Evolutionary conservation across 2,329 filamentous ascomycete species (phyloP).

Genomic region (Ophiostoma quercus): DNA sequence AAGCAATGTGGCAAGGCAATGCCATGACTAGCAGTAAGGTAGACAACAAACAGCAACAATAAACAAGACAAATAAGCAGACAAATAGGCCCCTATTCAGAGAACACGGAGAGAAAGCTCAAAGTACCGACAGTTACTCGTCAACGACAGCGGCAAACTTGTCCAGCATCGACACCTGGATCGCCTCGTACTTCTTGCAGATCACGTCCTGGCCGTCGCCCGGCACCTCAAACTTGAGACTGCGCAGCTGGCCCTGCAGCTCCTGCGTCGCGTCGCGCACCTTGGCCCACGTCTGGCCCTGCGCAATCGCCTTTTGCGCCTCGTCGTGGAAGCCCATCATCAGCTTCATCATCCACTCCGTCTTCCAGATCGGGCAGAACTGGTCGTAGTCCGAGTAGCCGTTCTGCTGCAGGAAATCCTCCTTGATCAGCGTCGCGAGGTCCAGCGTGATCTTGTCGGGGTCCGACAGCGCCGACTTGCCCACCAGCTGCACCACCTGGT

Average conservation of each 20-base stretch:
- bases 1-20: slow-evolving; percentile 11
- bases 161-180: slow-evolving; percentile 89
- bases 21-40: neutral
- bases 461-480: slow-evolving; percentile 96
- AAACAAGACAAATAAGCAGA: neutral
- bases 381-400: slow-evolving; percentile 97
- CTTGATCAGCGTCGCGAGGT: slow-evolving; percentile 86
- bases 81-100: neutral
- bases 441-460: slow-evolving; percentile 95
- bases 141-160: slow-evolving; percentile 92
- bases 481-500: slow-evolving; percentile 97
- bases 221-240: slow-evolving; percentile 97
- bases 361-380: slow-evolving; percentile 99
- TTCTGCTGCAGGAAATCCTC: slow-evolving; percentile 99
- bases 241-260: slow-evolving; percentile 78
- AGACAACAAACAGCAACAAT: neutral
- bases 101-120: no score
- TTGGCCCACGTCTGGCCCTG: slow-evolving; percentile 90
- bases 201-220: slow-evolving; percentile 70
- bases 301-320: slow-evolving; percentile 88
- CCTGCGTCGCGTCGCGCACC: slow-evolving; percentile 82
- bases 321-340: slow-evolving; percentile 97
- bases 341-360: slow-evolving; percentile 99
- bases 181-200: slow-evolving; percentile 91
- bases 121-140: slow-evolving; percentile 57